Conservation (phyloP, 768 basidiomycete genomes). For the Pholiota conissans region DNA sequence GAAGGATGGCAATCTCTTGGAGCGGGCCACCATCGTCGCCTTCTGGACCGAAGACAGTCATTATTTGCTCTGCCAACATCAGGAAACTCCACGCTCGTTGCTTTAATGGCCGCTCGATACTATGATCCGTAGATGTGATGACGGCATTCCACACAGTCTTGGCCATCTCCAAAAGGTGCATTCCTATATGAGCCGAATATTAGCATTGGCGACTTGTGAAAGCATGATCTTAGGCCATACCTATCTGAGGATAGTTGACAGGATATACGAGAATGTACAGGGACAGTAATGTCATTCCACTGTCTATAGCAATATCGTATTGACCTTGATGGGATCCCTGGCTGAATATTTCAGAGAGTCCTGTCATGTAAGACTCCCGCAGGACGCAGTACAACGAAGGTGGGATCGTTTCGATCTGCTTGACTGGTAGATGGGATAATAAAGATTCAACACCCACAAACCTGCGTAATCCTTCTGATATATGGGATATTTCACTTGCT, state of each 20-base stretch:
- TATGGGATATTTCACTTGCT: conserved; percentile 25
- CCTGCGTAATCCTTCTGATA: conserved; percentile 34
- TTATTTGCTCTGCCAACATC: conserved; percentile 37
- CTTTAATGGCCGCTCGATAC: conserved; percentile 21
- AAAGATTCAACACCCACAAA: conserved; percentile 34
- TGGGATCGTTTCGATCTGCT: conserved; percentile 39
- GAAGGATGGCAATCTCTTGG: conserved; percentile 48
- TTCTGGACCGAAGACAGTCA: conserved; percentile 55
- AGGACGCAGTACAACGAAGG: conserved; percentile 40
- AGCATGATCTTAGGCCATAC: conserved; percentile 34
- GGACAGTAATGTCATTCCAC: conserved; percentile 60
- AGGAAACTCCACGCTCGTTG: conserved; percentile 37
- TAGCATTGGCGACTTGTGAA: not conserved
- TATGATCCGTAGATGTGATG: conserved; percentile 30
- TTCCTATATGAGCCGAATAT: conserved; percentile 41
- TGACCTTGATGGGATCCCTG: conserved; percentile 66
- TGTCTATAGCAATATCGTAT: conserved; percentile 48
- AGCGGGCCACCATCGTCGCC: conserved; percentile 65
- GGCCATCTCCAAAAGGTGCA: conserved; percentile 74
- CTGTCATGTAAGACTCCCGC: conserved; percentile 57
- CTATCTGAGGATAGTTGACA: conserved; percentile 78
- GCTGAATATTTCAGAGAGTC: conserved; percentile 65
- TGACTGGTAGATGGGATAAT: conserved; percentile 28
- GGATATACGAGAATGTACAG: conserved; percentile 75
- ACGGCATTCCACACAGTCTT: conserved; percentile 77